These are phyloP conservation scores for Cladosporium sp. DNA, from an alignment of 2,329 filamentous ascomycete genomes.

Conservation along the genomic window DNA sequence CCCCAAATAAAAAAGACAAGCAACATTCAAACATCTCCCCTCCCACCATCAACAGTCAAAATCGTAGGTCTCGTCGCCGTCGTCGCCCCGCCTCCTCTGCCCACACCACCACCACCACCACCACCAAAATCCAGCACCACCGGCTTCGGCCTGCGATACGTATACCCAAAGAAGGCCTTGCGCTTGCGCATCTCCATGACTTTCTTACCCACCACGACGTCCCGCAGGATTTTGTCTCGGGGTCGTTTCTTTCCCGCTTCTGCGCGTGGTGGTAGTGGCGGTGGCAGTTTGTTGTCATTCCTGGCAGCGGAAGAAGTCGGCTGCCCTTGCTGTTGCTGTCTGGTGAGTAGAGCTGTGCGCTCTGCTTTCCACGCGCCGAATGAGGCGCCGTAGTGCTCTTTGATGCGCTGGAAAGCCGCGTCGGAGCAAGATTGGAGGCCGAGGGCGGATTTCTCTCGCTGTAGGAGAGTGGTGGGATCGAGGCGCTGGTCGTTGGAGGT, in stretches of 20 bases:
- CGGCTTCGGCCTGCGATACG: slow-evolving; percentile 56
- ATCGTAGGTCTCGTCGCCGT: too few species aligned
- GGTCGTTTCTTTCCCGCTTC: slow-evolving; percentile 75
- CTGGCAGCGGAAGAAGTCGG: too few species aligned
- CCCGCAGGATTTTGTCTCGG: slow-evolving; percentile 79
- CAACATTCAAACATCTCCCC: too few species aligned
- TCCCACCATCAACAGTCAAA: too few species aligned
- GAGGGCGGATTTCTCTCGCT: slow-evolving; percentile 27
- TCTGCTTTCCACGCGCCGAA: slow-evolving; percentile 29
- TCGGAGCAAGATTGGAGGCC: slow-evolving; percentile 28
- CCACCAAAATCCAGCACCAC: slow-evolving; percentile 20
- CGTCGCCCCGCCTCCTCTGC: too few species aligned
- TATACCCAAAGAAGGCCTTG: slow-evolving; percentile 85
- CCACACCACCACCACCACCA: too few species aligned
- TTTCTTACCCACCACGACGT: slow-evolving; percentile 59
- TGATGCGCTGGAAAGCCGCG: slow-evolving; percentile 26
- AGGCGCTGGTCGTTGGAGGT: slow-evolving; percentile 1
- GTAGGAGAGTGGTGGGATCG: slow-evolving; percentile 17
- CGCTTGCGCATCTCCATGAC: slow-evolving; percentile 79
- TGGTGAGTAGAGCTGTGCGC: too few species aligned
- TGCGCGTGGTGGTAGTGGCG: too few species aligned
- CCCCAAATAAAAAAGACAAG: too few species aligned
- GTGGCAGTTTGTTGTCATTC: too few species aligned
- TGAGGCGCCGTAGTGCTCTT: slow-evolving; percentile 26
- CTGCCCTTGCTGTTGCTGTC: too few species aligned